Evolutionary conservation across 805 yeast genomes (phyloP).

Genomic region (Candida piceae): DNA sequence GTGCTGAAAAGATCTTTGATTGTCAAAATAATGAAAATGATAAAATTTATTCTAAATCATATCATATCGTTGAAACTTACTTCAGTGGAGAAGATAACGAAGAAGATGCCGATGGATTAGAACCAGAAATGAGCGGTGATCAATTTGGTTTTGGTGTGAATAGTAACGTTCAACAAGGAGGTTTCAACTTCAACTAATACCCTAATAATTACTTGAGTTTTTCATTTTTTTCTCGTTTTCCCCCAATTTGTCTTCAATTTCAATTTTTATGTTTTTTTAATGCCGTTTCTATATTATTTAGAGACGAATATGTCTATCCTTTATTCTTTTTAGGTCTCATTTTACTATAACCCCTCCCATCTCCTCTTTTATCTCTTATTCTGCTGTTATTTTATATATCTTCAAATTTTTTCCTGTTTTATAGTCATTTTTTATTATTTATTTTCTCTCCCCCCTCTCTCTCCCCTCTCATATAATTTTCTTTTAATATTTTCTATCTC

Average conservation of each 20-base stretch:
- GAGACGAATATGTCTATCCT: too few relatives aligned
- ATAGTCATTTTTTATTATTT: not conserved
- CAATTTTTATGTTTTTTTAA: constrained; percentile 13
- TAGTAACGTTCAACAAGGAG: constrained; percentile 40
- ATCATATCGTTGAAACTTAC: constrained; percentile 82
- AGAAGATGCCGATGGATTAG: constrained; percentile 64
- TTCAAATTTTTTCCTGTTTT: not conserved
- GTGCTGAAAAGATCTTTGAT: constrained; percentile 91
- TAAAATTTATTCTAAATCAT: constrained; percentile 88
- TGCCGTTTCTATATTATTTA: not conserved
- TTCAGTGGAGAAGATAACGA: constrained; percentile 77
- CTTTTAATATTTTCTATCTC: not conserved
- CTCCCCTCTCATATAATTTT: not conserved
- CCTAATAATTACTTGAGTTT: not conserved
- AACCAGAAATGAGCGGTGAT: constrained; percentile 69
- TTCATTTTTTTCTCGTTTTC: not conserved
- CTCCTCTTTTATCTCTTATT: not conserved
- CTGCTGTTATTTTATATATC: constrained; percentile 10
- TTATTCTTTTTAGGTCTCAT: too few relatives aligned
- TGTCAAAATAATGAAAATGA: constrained; percentile 91
- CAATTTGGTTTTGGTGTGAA: constrained; percentile 84
- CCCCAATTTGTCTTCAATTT: constrained; percentile 9
- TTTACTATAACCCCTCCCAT: too few relatives aligned
- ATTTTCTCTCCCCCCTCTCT: not conserved
- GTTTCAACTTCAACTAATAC: constrained; percentile 41